These are phyloP conservation scores for Aaosphaeria arxii DNA, from an alignment of 2,329 filamentous ascomycete species.

Conservation along the genomic window DNA sequence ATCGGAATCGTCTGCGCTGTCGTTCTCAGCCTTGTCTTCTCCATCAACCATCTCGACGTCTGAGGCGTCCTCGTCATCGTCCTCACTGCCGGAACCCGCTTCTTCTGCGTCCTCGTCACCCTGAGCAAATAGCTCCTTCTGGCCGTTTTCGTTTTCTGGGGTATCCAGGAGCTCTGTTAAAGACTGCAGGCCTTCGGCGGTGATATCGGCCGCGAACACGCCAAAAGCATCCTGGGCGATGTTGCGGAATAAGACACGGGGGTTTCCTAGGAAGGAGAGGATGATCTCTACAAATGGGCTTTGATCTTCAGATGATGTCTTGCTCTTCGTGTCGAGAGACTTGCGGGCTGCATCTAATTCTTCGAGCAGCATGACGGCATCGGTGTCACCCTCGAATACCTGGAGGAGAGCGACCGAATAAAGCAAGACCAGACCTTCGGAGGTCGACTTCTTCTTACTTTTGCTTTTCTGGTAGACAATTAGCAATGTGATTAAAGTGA, in stretches of 20 bases:
- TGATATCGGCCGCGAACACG: constrained; percentile 74
- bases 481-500: constrained; percentile 6
- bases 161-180: constrained; percentile 69
- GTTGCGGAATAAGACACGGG: constrained; percentile 79
- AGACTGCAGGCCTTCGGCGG: constrained; percentile 66
- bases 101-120: constrained; percentile 49
- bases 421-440: constrained; percentile 71
- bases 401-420: constrained; percentile 84
- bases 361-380: constrained; percentile 76
- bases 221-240: constrained; percentile 86
- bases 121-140: constrained; percentile 72
- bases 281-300: constrained; percentile 74
- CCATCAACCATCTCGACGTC: constrained; percentile 47
- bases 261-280: constrained; percentile 83
- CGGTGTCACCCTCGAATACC: constrained; percentile 83
- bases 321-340: constrained; percentile 46
- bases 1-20: constrained; percentile 5
- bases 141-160: constrained; percentile 78
- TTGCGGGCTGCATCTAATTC: constrained; percentile 77
- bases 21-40: constrained; percentile 22
- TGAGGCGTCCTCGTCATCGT: constrained; percentile 43
- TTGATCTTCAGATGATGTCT: constrained; percentile 19
- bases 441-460: constrained; percentile 31
- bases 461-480: constrained; percentile 15
- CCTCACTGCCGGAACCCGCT: constrained; percentile 20